These are phyloP conservation scores for Polygonum maritimum DNA, from an alignment of 148 eudicot species.

Conservation along the genomic window DNA sequence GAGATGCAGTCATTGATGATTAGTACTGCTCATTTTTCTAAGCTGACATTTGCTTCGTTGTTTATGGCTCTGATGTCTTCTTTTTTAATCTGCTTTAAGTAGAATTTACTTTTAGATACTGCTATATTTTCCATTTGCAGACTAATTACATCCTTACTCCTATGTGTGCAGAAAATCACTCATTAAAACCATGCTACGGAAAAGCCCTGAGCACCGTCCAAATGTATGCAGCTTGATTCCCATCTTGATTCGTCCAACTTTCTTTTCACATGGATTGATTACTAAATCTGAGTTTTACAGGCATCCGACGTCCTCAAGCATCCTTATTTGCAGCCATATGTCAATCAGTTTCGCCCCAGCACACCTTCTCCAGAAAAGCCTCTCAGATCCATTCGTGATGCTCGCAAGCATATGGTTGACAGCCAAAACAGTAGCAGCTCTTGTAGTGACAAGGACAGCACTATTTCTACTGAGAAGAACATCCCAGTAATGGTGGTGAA, in stretches of 20 bases:
- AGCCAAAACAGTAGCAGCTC: conserved; percentile 90
- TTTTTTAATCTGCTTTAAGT: not conserved
- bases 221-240: conserved; percentile 33
- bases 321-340: conserved; percentile 86
- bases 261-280: not conserved
- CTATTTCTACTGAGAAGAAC: conserved; percentile 59
- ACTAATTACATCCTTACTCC: not conserved
- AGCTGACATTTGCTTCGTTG: not conserved
- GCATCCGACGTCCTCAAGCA: conserved; percentile 88
- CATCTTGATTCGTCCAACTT: not conserved
- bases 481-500: conserved; percentile 24
- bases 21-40: not conserved
- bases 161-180: conserved; percentile 42
- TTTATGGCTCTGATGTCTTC: not conserved
- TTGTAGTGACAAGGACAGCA: conserved; percentile 81
- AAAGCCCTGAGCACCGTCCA: conserved; percentile 89
- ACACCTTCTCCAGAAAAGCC: conserved; percentile 54
- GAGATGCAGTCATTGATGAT: not conserved
- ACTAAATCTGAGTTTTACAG: conserved; percentile 27
- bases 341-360: conserved; percentile 54
- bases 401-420: conserved; percentile 54
- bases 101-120: not conserved
- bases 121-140: not conserved
- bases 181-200: conserved; percentile 85
- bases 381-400: conserved; percentile 28